Evolutionary conservation across 148 eudicot species (phyloP), one percentile per base, ranked within the genome.

Genomic region (Heliamphora exappendiculata): DNA sequence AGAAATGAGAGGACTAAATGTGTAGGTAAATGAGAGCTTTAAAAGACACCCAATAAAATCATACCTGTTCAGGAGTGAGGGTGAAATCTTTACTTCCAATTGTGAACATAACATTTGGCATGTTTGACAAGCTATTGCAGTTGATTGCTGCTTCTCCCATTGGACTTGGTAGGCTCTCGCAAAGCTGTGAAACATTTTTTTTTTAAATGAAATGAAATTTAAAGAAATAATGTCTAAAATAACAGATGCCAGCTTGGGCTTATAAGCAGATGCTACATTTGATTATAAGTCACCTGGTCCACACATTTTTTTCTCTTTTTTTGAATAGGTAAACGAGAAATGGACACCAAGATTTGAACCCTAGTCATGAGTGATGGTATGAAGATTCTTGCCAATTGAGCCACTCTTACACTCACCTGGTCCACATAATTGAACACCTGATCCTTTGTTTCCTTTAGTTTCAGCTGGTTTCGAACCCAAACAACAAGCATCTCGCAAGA

Each of bases 11-110:
- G 0, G 42, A 76, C 22, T 13, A 51, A 33, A 47, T 20, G 44
- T 2, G 37, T 0, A 66, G 67, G 70, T 13, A 54, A 34, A 36
- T 65, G 28, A 33, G 34, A 36, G 3, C 41, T 28, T 28, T 24
- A 28, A 51, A 37, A 53, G 53, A 44, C 58, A 50, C 7, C 49
- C 39, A 7, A 10, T 5, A 34, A 66, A 67, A 64, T 10, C 79
- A 44, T 70, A 94, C 98, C 97, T 94, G 97, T 60, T 90, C 88
- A 45, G 98, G 97, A 57, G 95, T 85, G 78, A 94, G 90, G 29
- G 55, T 75, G 80, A 86, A 94, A 64, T 83, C 74, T 79, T 83
- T 88, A 29, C 81, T 84, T 26, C 87, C 97, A 58, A 94, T 91
- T 26, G 87, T 86, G 80, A 94, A 91, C 28, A 95, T 81, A 51